A percentile compares a stretch with the other conserved stretches of the same genome.
phyloP scores from a whole-genome alignment of 2,329 filamentous ascomycete genomes.

The Coniochaeta sp. region DNA sequence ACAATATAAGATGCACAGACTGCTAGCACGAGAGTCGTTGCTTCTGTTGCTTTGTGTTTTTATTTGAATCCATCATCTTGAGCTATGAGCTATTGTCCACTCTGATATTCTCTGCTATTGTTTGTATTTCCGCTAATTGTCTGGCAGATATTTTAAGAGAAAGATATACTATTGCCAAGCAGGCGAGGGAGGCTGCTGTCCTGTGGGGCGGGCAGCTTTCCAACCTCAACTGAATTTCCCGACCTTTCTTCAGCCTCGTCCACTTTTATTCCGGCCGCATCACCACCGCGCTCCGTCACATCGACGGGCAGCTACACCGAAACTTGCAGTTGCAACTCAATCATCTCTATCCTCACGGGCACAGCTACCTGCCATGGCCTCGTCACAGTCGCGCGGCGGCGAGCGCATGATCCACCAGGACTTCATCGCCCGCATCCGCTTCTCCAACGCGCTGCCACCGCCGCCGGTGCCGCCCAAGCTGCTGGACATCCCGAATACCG shows the following conservation, averaged over 20 bases:
- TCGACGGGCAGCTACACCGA: not conserved
- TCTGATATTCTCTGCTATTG: not conserved
- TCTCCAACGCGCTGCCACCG: conserved; percentile 90
- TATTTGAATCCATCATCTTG: not conserved
- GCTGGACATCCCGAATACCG: conserved; percentile 91
- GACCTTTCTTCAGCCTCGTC: not conserved
- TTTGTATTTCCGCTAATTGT: not conserved
- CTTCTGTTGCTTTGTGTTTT: not conserved
- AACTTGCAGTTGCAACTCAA: too few relatives aligned
- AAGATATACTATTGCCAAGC: not conserved
- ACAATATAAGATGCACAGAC: not conserved
- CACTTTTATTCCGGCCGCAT: not conserved
- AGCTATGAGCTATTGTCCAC: too few relatives aligned
- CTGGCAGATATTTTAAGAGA: too few relatives aligned
- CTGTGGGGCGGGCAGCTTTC: too few relatives aligned
- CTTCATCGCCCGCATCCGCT: conserved; percentile 93
- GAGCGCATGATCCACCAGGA: conserved; percentile 76
- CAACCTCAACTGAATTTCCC: too few relatives aligned
- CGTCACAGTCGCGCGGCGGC: conserved; percentile 35
- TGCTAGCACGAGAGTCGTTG: not conserved
- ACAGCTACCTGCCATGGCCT: conserved; percentile 25
- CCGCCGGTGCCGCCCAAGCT: conserved; percentile 94
- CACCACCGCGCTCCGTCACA: not conserved
- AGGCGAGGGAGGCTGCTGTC: not conserved
- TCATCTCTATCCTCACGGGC: too few relatives aligned